Percentiles rank a stretch among this genome's conserved stretches.
These are phyloP conservation scores for Ustilago cynodontis DNA, from an alignment of 1,284 basidiomycete genomes.

Conservation along the genomic window DNA sequence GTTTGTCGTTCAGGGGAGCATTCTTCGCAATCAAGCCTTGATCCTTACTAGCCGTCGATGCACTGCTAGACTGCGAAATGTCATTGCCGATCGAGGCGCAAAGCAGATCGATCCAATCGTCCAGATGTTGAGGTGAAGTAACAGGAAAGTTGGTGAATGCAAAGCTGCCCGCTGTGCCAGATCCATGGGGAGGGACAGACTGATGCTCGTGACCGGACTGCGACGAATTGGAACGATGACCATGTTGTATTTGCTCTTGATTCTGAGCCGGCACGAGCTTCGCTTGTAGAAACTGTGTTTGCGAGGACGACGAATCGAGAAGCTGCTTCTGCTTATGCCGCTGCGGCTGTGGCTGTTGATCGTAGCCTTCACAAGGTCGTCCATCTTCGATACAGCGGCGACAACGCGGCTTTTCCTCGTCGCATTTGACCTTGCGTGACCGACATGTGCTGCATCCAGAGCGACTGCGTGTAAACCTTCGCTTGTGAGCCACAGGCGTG, in stretches of 20 bases:
- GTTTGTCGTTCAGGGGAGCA: not conserved
- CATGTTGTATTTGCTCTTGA: not conserved
- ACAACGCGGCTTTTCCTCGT: slow-evolving; percentile 25
- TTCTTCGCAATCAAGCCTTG: not conserved
- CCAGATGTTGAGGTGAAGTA: slow-evolving; percentile 21
- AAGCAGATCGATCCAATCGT: slow-evolving; percentile 29
- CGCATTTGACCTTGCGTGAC: slow-evolving; percentile 31
- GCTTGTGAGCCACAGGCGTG: slow-evolving; percentile 8
- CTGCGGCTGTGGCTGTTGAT: slow-evolving; percentile 1
- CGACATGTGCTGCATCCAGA: slow-evolving; percentile 23
- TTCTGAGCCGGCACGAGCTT: not conserved
- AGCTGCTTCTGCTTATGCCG: not conserved
- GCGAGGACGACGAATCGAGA: not conserved
- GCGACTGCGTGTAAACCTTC: slow-evolving; percentile 16
- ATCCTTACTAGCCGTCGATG: not conserved
- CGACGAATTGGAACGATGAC: not conserved
- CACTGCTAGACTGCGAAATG: not conserved
- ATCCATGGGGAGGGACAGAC: no score
- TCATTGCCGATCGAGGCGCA: slow-evolving; percentile 21
- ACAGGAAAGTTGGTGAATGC: not conserved
- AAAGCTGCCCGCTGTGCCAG: not conserved
- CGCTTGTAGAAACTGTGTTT: no score
- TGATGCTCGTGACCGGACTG: not conserved
- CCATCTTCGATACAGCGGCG: slow-evolving; percentile 19
- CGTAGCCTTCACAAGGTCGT: slow-evolving; percentile 6